Evolutionary conservation across 2,329 filamentous ascomycete species (phyloP).

Genomic region (Fusarium avenaceum): DNA sequence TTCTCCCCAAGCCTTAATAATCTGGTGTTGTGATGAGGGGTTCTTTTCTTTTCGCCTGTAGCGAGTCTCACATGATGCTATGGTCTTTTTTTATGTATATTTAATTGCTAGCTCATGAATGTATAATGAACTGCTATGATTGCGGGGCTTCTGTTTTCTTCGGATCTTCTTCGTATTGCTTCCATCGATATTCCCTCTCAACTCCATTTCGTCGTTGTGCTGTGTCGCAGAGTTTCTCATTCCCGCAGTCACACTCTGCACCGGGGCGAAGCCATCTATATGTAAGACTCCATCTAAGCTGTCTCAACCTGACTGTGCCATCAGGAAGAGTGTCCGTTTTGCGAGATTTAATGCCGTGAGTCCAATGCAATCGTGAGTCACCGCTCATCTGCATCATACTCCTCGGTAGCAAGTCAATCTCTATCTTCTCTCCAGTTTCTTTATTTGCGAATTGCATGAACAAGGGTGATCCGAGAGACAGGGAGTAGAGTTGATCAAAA

Average conservation of each 20-base stretch:
- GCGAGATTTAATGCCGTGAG: constrained; percentile 66
- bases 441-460: constrained; percentile 60
- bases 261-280: constrained; percentile 66
- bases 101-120: constrained; percentile 16
- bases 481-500: constrained; percentile 60
- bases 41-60: constrained; percentile 17
- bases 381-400: constrained; percentile 66
- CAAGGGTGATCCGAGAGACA: constrained; percentile 59
- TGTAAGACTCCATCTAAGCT: constrained; percentile 67
- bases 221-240: constrained; percentile 65
- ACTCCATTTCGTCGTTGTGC: constrained; percentile 61
- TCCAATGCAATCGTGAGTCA: constrained; percentile 67
- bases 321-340: constrained; percentile 65
- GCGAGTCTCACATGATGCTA: constrained; percentile 1
- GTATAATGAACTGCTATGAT: constrained; percentile 7
- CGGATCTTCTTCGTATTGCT: constrained; percentile 50
- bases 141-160: constrained; percentile 21
- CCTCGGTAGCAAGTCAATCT: constrained; percentile 63
- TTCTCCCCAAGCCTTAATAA: constrained; percentile 39
- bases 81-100: constrained; percentile 2
- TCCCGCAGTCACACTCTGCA: constrained; percentile 64
- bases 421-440: constrained; percentile 49
- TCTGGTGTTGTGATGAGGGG: neutral
- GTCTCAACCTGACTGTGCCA: constrained; percentile 59
- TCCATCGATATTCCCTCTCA: constrained; percentile 66